phyloP scores from a whole-genome alignment of 2,329 filamentous ascomycete genomes.

The Cladosporium sphaerospermum region DNA sequence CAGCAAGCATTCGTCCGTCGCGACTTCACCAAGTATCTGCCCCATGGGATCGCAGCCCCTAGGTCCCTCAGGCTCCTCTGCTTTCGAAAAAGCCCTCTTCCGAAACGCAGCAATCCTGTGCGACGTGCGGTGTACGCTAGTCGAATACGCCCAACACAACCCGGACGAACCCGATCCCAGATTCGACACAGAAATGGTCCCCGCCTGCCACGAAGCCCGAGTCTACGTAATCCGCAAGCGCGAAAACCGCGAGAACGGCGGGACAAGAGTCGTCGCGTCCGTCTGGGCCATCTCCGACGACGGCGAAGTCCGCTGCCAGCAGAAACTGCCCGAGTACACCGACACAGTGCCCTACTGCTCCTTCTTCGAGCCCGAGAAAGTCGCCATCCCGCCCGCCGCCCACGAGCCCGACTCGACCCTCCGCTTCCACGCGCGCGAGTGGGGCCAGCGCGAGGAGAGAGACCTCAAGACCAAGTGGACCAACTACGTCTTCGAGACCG shows the following conservation, averaged over 20 bases:
- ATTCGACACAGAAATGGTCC: conserved; percentile 36
- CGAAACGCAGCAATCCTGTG: conserved; percentile 41
- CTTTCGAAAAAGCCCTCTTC: conserved; percentile 39
- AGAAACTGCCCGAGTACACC: conserved; percentile 35
- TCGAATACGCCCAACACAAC: conserved; percentile 37
- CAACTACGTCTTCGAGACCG: conserved; percentile 37
- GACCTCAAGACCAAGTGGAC: conserved; percentile 39
- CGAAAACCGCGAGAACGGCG: conserved; percentile 31
- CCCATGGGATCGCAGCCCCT: neutral
- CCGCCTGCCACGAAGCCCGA: conserved; percentile 33
- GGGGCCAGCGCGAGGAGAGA: conserved; percentile 29
- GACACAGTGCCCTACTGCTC: conserved; percentile 41
- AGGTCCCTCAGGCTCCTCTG: neutral
- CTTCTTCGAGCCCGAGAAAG: conserved; percentile 41
- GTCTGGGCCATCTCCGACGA: conserved; percentile 43
- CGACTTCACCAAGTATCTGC: neutral
- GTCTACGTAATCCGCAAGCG: conserved; percentile 40
- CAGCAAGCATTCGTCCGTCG: neutral
- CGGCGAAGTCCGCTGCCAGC: conserved; percentile 36
- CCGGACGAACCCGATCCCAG: conserved; percentile 30
- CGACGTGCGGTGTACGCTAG: conserved; percentile 35
- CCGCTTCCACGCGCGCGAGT: conserved; percentile 34
- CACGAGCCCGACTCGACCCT: conserved; percentile 30
- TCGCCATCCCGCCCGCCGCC: conserved; percentile 30
- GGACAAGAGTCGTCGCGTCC: conserved; percentile 35